Base-by-base conservation (phyloP, 179 eudicot species). In the Pouteria campechiana region DNA sequence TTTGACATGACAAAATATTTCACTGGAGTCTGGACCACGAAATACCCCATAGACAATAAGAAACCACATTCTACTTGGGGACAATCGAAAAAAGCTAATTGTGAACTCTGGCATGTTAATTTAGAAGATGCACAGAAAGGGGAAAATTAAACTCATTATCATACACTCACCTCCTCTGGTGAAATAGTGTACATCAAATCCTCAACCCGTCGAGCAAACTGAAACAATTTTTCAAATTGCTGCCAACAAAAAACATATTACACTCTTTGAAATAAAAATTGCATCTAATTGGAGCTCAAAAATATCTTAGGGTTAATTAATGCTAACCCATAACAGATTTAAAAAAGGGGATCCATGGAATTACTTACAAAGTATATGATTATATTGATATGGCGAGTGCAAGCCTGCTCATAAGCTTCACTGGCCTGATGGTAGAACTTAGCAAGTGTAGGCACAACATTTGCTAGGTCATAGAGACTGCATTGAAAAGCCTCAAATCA, bases 391-490 rank as follows among this genome's bases (percentile, higher is more conserved):
- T 74, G 92, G 41, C 93, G 90, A 10, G 86, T 78, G 67, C 98
- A 90, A 59, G 98, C 86, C 69, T 72, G 82, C 55, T 90, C 98
- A 57, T 90, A 90, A 13, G 84, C 71, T 74, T 90, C 98, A 57
- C 95, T 90, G 48, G 98, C 98, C 68, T 90, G 93, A 61, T 81
- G 90, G 66, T 90, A 90, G 61, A 90, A 90, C 65, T 79, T 90
- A 34, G 95, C 95, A 32, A 90, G 57, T 16, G 87, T 86, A 4
- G 89, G 81, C 50, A 90, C 95, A 45, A 75, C 81, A 70, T 90
- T 90, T 48, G 98, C 98, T 35, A 90, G 81, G 54, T 90, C 98
- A 70, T 86, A 90, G 44, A 90, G 68, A 54, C 98, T 90, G 87
- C 72, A 76, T 17, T 15, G 35, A 60, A 32, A 17, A 55, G 49